phyloP scores from a whole-genome alignment of 208 protist species.

The Crithidia brevicula region DNA sequence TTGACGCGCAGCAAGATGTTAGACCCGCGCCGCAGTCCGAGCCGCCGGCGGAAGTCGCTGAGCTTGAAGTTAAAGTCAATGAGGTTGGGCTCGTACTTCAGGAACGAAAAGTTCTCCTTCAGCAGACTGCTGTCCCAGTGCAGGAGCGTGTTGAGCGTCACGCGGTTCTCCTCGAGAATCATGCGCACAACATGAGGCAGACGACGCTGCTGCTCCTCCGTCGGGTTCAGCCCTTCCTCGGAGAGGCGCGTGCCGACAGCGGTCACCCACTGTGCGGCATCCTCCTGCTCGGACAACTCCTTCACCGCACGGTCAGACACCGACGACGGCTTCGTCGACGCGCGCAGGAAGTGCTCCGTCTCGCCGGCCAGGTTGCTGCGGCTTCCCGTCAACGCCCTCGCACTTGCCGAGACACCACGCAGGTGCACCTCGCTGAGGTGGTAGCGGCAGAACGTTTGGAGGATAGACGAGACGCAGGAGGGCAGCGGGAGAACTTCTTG shows the following conservation, averaged over 20 bases:
- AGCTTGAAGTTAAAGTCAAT: slow-evolving; percentile 93
- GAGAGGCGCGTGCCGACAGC: slow-evolving; percentile 26
- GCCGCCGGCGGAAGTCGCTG: slow-evolving; percentile 71
- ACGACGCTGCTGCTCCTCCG: slow-evolving; percentile 36
- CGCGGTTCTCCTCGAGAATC: slow-evolving; percentile 83
- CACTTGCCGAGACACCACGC: slow-evolving; percentile 37
- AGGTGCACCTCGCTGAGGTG: slow-evolving; percentile 59
- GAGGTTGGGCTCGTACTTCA: slow-evolving; percentile 81
- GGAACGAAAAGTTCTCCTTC: slow-evolving; percentile 62
- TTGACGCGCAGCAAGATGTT: slow-evolving; percentile 70
- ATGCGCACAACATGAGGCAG: slow-evolving; percentile 67
- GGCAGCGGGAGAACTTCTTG: slow-evolving; percentile 57
- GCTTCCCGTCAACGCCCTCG: slow-evolving; percentile 40
- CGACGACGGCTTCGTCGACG: slow-evolving; percentile 58
- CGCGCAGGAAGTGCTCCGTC: slow-evolving; percentile 82
- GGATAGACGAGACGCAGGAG: slow-evolving; percentile 50
- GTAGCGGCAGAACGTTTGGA: slow-evolving; percentile 73
- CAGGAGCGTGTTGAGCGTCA: slow-evolving; percentile 79
- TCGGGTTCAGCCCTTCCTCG: slow-evolving; percentile 21
- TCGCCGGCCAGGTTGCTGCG: slow-evolving; percentile 42
- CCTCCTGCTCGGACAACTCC: slow-evolving; percentile 29
- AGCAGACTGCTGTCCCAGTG: slow-evolving; percentile 72
- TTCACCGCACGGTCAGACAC: slow-evolving; percentile 62
- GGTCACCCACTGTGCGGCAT: slow-evolving; percentile 34
- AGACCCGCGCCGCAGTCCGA: slow-evolving; percentile 35